These are phyloP conservation scores for Somion occarium DNA, from an alignment of 1,284 basidiomycete genomes.

Conservation along the genomic window DNA sequence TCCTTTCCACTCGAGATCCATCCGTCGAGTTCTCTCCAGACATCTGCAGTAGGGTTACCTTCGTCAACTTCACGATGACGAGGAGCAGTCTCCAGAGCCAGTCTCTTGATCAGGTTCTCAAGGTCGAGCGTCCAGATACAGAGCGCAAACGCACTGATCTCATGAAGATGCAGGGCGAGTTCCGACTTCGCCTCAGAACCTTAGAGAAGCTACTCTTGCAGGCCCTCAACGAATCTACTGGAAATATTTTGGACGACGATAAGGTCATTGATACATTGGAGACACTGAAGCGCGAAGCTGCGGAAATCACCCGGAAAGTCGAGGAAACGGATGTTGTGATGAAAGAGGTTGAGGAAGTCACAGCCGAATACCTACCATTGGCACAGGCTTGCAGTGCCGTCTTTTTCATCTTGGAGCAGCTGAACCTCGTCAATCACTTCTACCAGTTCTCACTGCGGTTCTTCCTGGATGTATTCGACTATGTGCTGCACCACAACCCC, in stretches of 20 bases:
- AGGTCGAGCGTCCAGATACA: conserved; percentile 95
- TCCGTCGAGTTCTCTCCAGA: conserved; percentile 98
- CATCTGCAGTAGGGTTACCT: conserved; percentile 97
- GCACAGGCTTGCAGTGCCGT: conserved; percentile 96
- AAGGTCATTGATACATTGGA: conserved; percentile 98
- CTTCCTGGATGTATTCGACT: conserved; percentile 99
- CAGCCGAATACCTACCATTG: conserved; percentile 89
- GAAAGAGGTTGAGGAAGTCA: conserved; percentile 95
- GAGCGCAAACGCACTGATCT: conserved; percentile 97
- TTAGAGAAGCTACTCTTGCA: conserved; percentile 92
- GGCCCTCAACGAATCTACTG: conserved; percentile 94
- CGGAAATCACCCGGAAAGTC: conserved; percentile 95
- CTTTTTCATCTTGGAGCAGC: conserved; percentile 96
- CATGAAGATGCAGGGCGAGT: conserved; percentile 98
- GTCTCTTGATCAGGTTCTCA: conserved; percentile 95
- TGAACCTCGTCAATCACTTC: conserved; percentile 94
- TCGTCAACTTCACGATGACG: conserved; percentile 99
- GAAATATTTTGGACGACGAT: conserved; percentile 98
- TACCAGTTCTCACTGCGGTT: conserved; percentile 98
- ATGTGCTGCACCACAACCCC: conserved; percentile 88
- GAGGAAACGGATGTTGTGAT: conserved; percentile 96
- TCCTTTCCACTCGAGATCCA: conserved; percentile 95
- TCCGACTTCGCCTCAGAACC: conserved; percentile 87
- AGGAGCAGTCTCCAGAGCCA: conserved; percentile 97
- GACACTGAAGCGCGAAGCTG: conserved; percentile 95